Evolutionary conservation across 2,329 filamentous ascomycete genomes (phyloP).

Genomic region (Epichloe coenophiala): DNA sequence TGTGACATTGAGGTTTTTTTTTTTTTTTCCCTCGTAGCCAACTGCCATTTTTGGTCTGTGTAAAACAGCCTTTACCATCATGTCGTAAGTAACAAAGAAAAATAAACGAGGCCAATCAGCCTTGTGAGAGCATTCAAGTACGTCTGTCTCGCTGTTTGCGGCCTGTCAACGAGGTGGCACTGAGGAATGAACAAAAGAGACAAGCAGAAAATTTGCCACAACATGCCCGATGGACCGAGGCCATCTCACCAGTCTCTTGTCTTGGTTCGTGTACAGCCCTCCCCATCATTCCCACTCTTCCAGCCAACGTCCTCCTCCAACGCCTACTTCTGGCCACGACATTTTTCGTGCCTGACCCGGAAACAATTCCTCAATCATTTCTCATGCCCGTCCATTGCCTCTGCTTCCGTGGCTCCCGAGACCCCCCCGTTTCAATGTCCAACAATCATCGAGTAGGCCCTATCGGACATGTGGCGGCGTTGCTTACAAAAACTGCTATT

Average conservation of each 20-base stretch:
- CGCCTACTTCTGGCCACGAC: background rate
- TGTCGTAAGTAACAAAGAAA: conserved; percentile 1
- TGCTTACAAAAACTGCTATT: background rate
- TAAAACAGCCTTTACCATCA: background rate
- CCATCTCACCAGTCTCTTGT: background rate
- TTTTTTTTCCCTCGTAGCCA: background rate
- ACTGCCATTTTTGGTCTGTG: background rate
- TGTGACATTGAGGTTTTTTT: background rate
- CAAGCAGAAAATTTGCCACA: background rate
- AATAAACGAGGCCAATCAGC: background rate
- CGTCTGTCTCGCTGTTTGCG: background rate
- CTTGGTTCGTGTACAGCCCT: background rate
- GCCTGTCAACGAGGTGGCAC: background rate
- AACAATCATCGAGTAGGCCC: conserved; percentile 1
- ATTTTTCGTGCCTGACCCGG: background rate
- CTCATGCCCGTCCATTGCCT: background rate
- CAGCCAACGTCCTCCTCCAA: background rate
- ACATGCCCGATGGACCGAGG: background rate
- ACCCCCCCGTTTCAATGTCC: background rate
- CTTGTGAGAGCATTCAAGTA: background rate
- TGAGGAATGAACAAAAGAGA: background rate
- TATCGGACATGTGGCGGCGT: background rate
- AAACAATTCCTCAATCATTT: background rate
- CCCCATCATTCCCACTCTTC: background rate
- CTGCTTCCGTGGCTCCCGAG: background rate